Base-by-base conservation (phyloP, 2,329 filamentous ascomycete species). In the Aspergillus aculeatinus region DNA sequence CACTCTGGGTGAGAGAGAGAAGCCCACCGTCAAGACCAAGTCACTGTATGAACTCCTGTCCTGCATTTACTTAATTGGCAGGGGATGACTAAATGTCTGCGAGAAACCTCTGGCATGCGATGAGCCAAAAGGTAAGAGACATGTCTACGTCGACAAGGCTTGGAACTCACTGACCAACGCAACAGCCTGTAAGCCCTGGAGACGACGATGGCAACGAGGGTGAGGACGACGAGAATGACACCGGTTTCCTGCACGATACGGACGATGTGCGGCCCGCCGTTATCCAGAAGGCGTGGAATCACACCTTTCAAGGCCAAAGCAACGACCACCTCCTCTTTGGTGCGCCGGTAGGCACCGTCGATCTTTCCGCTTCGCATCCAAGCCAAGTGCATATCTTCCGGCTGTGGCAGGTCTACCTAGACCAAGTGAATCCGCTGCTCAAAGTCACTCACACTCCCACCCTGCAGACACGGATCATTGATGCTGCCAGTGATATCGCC, bases 401-500 rank as follows among this genome's bases (percentile, higher is more conserved):
- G 42, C 67, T 77, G 11, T 91, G 88, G 88, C 87, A 90, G 72
- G 81, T 85, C n/a, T 91, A 89, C 68, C 81, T 90, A 48, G 83
- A 86, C 63, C 89, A 89, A 66, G 84, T 90, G 65, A 87, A 90
- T 65, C 87, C 88, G 0, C 71, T 91, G 5, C 78, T 89, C 51
- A 90, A 89, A 68, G 80, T 90, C 58, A 87, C 85, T 0, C 88
- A 91, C 68, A 83, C 85, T 0, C 87, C 87, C 0, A 89, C 83
- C 1, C 75, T 90, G 1, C 87, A 90, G 69, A 78, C 76, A 21
- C 82, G 83, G 55, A 82, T 91, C 47, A 83, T 90, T 53, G 84
- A 87, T 59, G 86, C 86, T 7, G 82, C 82, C 44, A 81, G 82
- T 3, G 80, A 86, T 55, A 70, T 86, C 4, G 75, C 80, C 33